These are phyloP conservation scores for Stachybotrys chartarum DNA, from an alignment of 2,329 filamentous ascomycete genomes.

Conservation along the genomic window DNA sequence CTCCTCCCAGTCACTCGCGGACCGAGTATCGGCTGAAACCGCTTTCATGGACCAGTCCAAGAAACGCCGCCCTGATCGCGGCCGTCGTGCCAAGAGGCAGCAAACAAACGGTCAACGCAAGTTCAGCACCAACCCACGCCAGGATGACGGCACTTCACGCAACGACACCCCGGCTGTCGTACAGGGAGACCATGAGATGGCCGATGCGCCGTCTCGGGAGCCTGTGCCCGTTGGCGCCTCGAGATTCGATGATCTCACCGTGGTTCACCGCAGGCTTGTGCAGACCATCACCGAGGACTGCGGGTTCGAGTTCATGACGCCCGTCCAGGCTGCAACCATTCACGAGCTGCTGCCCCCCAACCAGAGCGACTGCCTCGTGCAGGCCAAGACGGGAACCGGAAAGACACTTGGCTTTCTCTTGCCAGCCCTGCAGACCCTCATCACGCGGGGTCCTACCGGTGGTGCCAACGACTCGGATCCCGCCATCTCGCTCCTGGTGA, in stretches of 20 bases:
- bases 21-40: too few relatives aligned
- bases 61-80: too few relatives aligned
- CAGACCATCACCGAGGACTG: slow-evolving; percentile 37
- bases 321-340: slow-evolving; percentile 47
- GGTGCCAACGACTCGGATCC: slow-evolving; percentile 13
- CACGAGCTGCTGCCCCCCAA: slow-evolving; percentile 37
- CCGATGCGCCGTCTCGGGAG: too few relatives aligned
- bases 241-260: slow-evolving; percentile 34
- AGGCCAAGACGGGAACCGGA: slow-evolving; percentile 81
- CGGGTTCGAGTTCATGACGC: slow-evolving; percentile 41
- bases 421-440: slow-evolving; percentile 73
- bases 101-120: too few relatives aligned
- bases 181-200: too few relatives aligned
- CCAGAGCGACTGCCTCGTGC: slow-evolving; percentile 55
- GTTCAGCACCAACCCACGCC: too few relatives aligned
- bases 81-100: too few relatives aligned
- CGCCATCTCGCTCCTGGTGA: slow-evolving; percentile 51
- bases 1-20: too few relatives aligned
- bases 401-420: slow-evolving; percentile 81
- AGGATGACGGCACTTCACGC: too few relatives aligned
- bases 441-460: slow-evolving; percentile 33
- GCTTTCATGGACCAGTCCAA: too few relatives aligned
- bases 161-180: too few relatives aligned
- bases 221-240: too few relatives aligned
- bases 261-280: slow-evolving; percentile 38